These are phyloP conservation scores for Acer yangbiense DNA, from an alignment of 345 rosid species.

Conservation along the genomic window DNA sequence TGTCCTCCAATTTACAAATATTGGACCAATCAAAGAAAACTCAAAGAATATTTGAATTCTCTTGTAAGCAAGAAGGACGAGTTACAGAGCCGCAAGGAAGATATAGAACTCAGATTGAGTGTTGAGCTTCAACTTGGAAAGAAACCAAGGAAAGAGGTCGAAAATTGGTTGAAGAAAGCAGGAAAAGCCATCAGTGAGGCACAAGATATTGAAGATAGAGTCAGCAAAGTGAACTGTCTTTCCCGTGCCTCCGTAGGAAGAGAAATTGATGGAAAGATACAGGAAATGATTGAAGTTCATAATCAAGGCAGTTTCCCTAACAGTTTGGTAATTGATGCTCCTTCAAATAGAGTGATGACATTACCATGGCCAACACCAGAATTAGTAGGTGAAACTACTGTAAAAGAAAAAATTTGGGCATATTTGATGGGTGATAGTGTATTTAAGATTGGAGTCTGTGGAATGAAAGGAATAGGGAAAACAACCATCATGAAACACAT, in stretches of 20 bases:
- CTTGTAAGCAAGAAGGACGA: background rate
- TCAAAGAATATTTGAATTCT: background rate
- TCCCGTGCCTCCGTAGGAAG: background rate
- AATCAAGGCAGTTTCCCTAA: background rate
- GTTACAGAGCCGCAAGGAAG: background rate
- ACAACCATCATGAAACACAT: background rate
- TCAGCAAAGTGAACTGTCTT: background rate
- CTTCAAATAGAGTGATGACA: background rate
- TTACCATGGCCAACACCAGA: background rate
- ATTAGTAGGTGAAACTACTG: background rate
- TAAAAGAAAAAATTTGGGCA: background rate
- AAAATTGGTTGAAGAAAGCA: background rate
- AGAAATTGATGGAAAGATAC: background rate
- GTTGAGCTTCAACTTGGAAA: background rate
- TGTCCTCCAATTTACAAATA: background rate
- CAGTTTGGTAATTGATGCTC: background rate
- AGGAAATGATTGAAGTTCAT: background rate
- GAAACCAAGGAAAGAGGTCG: background rate
- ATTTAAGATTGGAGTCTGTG: background rate
- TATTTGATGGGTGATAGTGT: background rate
- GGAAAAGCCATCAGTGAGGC: background rate
- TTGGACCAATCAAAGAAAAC: background rate
- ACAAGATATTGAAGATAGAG: background rate
- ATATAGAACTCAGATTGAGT: background rate
- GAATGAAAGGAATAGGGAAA: background rate